Evolutionary conservation across 805 yeast genomes (phyloP).

Genomic region (Candida orba): DNA sequence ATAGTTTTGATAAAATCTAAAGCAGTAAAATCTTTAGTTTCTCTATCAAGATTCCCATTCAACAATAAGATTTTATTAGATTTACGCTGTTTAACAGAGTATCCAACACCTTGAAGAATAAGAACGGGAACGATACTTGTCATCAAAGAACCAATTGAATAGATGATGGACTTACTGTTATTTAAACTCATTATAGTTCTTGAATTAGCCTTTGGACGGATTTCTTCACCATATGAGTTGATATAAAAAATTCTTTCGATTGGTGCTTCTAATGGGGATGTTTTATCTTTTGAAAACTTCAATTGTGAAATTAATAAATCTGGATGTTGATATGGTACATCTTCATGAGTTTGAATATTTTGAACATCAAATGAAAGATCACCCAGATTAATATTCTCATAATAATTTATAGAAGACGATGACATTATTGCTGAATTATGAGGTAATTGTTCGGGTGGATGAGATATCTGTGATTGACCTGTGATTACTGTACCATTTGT

Average conservation of each 20-base stretch:
- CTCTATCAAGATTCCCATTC: slow-evolving; percentile 75
- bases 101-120: slow-evolving; percentile 65
- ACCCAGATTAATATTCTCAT: slow-evolving; percentile 3
- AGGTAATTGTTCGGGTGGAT: slow-evolving; percentile 43
- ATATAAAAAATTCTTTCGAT: slow-evolving; percentile 69
- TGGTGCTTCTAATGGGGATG: slow-evolving; percentile 64
- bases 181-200: slow-evolving; percentile 47
- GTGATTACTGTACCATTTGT: slow-evolving; percentile 66
- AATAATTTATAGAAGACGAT: slow-evolving; percentile 12
- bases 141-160: slow-evolving; percentile 83
- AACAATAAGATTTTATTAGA: slow-evolving; percentile 50
- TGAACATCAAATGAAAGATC: background rate
- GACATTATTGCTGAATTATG: slow-evolving; percentile 7
- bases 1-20: slow-evolving; percentile 50
- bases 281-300: slow-evolving; percentile 55
- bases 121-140: slow-evolving; percentile 81
- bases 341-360: slow-evolving; percentile 29
- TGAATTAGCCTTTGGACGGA: slow-evolving; percentile 64
- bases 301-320: slow-evolving; percentile 69
- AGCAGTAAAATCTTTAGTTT: slow-evolving; percentile 64
- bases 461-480: slow-evolving; percentile 92
- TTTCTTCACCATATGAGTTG: slow-evolving; percentile 83
- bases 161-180: slow-evolving; percentile 50
- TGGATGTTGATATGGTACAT: slow-evolving; percentile 72
- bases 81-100: slow-evolving; percentile 37